phyloP scores from a whole-genome alignment of 1,284 basidiomycete species.

The Phellopilus nigrolimitatus region DNA sequence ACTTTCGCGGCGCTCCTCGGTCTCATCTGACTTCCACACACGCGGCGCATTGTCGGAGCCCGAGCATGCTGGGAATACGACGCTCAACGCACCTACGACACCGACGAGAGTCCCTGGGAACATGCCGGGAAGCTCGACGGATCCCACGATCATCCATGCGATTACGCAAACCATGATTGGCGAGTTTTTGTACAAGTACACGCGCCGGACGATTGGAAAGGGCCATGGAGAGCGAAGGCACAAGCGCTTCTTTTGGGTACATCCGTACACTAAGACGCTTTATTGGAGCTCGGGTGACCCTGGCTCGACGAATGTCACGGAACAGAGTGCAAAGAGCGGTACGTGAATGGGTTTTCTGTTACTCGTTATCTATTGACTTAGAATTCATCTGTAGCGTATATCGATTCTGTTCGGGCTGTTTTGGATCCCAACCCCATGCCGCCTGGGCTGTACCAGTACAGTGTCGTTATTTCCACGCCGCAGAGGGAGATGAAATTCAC shows the following conservation, averaged over 20 bases:
- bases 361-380: too few relatives aligned
- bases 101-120: conserved; percentile 33
- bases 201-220: conserved; percentile 85
- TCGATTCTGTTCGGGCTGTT: conserved; percentile 86
- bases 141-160: conserved; percentile 86
- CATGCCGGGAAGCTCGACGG: conserved; percentile 51
- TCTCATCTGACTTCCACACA: conserved; percentile 61
- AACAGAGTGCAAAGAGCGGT: conserved; percentile 97
- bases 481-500: conserved; percentile 98
- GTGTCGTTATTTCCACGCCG: conserved; percentile 88
- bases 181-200: conserved; percentile 98
- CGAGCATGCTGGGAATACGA: conserved; percentile 17
- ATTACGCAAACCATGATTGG: conserved; percentile 99
- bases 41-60: conserved; percentile 34
- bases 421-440: conserved; percentile 92
- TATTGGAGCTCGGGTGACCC: conserved; percentile 98
- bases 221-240: conserved; percentile 90
- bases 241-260: conserved; percentile 98
- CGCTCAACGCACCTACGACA: conserved; percentile 21
- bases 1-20: conserved; percentile 68
- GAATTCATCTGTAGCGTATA: conserved; percentile 72
- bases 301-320: conserved; percentile 78
- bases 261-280: conserved; percentile 96
- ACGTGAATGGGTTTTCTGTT: too few relatives aligned
- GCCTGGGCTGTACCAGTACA: conserved; percentile 88